phyloP scores from a whole-genome alignment of 768 basidiomycete species.

The Mycena venus region DNA sequence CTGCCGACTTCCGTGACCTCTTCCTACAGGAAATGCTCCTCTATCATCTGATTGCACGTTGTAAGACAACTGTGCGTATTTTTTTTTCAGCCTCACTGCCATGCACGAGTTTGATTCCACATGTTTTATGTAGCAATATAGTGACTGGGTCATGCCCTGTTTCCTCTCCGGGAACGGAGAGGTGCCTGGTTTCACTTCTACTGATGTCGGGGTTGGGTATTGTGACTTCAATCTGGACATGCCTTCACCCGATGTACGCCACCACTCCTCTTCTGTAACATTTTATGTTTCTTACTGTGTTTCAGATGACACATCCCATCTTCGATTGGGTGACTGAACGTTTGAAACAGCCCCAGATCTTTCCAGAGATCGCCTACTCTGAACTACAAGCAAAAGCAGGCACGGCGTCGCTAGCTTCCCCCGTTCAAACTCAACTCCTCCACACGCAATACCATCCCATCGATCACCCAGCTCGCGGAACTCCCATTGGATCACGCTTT shows the following conservation, averaged over 20 bases:
- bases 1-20: not conserved
- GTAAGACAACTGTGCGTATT: not conserved
- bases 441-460: not conserved
- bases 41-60: not conserved
- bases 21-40: not conserved
- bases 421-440: not conserved
- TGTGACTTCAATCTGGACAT: not conserved
- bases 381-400: no score
- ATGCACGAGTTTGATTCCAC: not conserved
- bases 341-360: not conserved
- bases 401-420: not conserved
- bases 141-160: not conserved
- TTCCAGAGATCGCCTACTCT: not conserved
- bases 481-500: not conserved
- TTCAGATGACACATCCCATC: not conserved
- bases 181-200: not conserved
- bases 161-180: not conserved
- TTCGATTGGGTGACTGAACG: not conserved
- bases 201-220: not conserved
- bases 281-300: not conserved
- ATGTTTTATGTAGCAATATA: not conserved
- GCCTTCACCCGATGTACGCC: not conserved
- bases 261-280: not conserved
- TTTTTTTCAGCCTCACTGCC: not conserved
- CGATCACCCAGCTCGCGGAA: not conserved